phyloP scores from a whole-genome alignment of 805 yeast species.

The Suhomyces pyralidae region DNA sequence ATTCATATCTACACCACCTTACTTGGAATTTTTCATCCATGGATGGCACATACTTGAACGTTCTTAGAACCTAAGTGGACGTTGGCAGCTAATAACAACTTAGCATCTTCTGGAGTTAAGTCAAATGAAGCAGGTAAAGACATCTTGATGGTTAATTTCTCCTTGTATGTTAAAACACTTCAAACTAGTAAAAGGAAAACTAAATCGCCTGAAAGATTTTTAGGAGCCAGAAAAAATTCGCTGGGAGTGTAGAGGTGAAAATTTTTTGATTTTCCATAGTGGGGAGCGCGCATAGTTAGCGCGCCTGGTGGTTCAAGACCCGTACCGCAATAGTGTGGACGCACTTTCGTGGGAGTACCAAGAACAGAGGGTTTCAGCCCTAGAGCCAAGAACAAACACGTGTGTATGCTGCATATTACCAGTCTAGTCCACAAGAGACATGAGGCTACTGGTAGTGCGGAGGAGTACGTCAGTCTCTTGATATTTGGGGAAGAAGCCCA shows the following conservation, averaged over 20 bases:
- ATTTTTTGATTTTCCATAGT: conserved; percentile 4
- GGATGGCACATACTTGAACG: conserved; percentile 80
- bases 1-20: not conserved
- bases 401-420: not conserved
- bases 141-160: conserved; percentile 38
- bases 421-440: not conserved
- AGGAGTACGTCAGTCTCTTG: not conserved
- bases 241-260: conserved; percentile 7
- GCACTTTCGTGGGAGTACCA: not conserved
- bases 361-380: conserved; percentile 6
- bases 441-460: not conserved
- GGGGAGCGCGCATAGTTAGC: conserved; percentile 1
- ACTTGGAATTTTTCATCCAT: conserved; percentile 1
- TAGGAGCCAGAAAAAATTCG: not conserved
- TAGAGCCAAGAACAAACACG: not conserved
- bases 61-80: conserved; percentile 99
- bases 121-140: conserved; percentile 86
- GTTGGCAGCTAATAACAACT: conserved; percentile 99
- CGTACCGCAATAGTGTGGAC: conserved; percentile 2
- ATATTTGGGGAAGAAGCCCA: not conserved
- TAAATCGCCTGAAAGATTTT: conserved; percentile 4
- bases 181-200: conserved; percentile 5
- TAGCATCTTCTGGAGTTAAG: conserved; percentile 97
- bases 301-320: conserved; percentile 1
- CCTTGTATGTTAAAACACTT: conserved; percentile 5